phyloP scores from a whole-genome alignment of 805 yeast genomes.

The Ogataea thermomethanolica region DNA sequence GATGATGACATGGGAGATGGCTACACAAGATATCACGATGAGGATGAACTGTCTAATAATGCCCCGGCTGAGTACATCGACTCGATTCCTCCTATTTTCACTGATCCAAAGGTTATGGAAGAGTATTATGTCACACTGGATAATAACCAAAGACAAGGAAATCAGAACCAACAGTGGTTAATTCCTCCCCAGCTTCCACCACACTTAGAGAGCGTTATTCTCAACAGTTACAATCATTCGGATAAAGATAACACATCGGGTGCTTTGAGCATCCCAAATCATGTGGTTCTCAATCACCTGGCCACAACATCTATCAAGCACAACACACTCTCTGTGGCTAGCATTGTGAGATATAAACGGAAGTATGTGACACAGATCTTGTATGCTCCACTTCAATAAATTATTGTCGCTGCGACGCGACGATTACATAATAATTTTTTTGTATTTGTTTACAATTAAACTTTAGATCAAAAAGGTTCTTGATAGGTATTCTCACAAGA shows the following conservation, averaged over 20 bases:
- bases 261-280: conserved; percentile 90
- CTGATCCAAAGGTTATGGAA: conserved; percentile 85
- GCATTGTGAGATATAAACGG: conserved; percentile 81
- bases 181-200: conserved; percentile 98
- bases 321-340: conserved; percentile 89
- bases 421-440: conserved; percentile 5
- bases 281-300: conserved; percentile 87
- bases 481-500: conserved; percentile 5
- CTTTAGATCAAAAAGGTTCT: conserved; percentile 7
- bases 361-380: conserved; percentile 89
- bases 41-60: conserved; percentile 36
- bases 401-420: conserved; percentile 10
- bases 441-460: conserved; percentile 16
- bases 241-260: conserved; percentile 81
- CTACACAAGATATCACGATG: conserved; percentile 71
- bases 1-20: conserved; percentile 85
- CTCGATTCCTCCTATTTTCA: conserved; percentile 78
- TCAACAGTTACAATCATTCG: conserved; percentile 63
- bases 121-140: conserved; percentile 77
- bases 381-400: conserved; percentile 75
- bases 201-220: conserved; percentile 88
- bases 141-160: conserved; percentile 50
- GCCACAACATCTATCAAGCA: conserved; percentile 96
- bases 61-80: conserved; percentile 47
- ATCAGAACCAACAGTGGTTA: conserved; percentile 53